Evolutionary conservation across 2,329 filamentous ascomycete species (phyloP), one percentile per base, ranked within the genome.

Genomic region (Beauveria caledonica): DNA sequence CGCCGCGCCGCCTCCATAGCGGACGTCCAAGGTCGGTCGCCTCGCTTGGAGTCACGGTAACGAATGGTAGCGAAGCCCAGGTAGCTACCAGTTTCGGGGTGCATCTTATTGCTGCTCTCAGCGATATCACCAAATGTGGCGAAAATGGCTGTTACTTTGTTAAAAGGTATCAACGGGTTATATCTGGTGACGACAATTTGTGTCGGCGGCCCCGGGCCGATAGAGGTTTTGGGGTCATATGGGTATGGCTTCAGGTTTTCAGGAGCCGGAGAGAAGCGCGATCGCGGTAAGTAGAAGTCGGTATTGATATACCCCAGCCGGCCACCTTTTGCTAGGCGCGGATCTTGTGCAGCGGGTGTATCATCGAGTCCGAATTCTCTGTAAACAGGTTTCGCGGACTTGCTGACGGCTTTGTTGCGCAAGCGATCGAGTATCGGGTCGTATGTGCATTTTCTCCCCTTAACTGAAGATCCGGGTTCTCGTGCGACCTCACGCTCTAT

Each of bases 171-270:
- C 64, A 97, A 78, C 7, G 93, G 92, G 73, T 97, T 94, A 71
- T 97, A 97, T n/a, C 92, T 91, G n/a, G 87, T 92, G 21, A 97
- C 91, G 4, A 97, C 87, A 53, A 99, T 86, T 71, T 96, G 91
- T 2, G 89, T 91, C 2, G 94, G 90, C 15, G 93, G 93, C 0
- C 91, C 91, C 25, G 92, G 90, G 0, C 92, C 93, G 67, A 95
- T 85, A 2, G 93, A 96, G 5, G 90, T 91, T 67, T 85, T 86
- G 5, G 86, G 77, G 71, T 97, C 92, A 73, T 91, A 94, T 27
- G 84, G 75, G 73, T 95, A 97, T 23, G 89, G 87, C 70, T 86
- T 89, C 56, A 96, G 77, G 63, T 88, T 86, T 74, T 96, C 96
- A 1, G 89, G 89, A 29, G 88, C 83, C 66, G 82, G 84, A 69